Evolutionary conservation across 1,284 basidiomycete genomes (phyloP).

Genomic region (Uromyces viciae-fabae): DNA sequence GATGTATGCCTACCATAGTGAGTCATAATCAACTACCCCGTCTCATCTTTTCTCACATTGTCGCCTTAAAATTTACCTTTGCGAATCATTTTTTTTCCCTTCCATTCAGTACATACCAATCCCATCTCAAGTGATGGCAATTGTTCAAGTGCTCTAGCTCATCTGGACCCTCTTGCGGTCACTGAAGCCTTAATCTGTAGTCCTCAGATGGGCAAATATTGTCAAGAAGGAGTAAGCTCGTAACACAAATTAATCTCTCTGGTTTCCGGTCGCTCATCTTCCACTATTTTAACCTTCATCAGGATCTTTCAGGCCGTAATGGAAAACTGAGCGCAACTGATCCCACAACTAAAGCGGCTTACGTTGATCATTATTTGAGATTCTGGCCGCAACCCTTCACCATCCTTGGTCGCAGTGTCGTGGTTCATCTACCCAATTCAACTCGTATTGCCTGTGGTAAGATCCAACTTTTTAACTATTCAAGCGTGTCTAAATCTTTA

Average conservation of each 20-base stretch:
- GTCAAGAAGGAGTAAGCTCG: constrained; percentile 48
- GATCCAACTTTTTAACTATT: background rate
- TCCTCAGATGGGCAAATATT: constrained; percentile 50
- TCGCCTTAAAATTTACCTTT: background rate
- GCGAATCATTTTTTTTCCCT: too few relatives aligned
- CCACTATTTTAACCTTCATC: background rate
- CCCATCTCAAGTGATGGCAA: constrained; percentile 47
- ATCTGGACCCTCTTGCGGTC: constrained; percentile 49
- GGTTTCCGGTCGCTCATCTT: background rate
- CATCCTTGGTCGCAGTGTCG: constrained; percentile 51
- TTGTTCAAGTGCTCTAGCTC: constrained; percentile 49
- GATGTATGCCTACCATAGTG: constrained; percentile 38
- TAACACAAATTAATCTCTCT: background rate
- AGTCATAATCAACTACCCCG: background rate
- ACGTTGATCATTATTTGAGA: constrained; percentile 49
- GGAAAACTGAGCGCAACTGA: constrained; percentile 49
- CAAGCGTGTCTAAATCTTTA: too few relatives aligned
- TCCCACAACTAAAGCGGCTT: constrained; percentile 37
- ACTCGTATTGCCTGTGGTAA: constrained; percentile 50
- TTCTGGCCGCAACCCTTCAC: constrained; percentile 51
- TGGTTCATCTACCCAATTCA: constrained; percentile 49
- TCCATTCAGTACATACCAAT: constrained; percentile 49
- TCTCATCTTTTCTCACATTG: background rate
- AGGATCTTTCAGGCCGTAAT: constrained; percentile 51
- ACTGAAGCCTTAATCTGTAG: constrained; percentile 49